These are phyloP conservation scores for Trypanosomatidae sp. DNA, from an alignment of 208 protist genomes.

Conservation along the genomic window DNA sequence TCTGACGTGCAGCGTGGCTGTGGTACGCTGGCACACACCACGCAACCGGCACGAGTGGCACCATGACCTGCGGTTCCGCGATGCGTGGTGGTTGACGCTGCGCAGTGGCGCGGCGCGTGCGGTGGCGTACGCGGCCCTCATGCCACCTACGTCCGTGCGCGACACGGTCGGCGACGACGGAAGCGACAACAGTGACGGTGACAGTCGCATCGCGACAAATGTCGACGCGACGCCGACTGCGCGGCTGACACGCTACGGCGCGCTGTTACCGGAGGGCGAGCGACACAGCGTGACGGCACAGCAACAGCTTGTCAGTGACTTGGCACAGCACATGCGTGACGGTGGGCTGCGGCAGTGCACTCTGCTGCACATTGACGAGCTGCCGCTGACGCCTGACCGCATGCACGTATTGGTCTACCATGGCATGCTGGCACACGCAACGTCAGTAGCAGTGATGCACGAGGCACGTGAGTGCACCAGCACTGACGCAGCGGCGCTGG, in stretches of 20 bases:
- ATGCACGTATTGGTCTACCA: conserved; percentile 45
- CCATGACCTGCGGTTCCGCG: conserved; percentile 43
- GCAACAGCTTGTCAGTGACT: conserved; percentile 43
- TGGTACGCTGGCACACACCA: conserved; percentile 6
- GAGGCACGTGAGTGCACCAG: not conserved
- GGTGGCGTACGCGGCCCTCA: not conserved
- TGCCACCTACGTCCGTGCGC: not conserved
- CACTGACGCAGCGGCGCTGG: not conserved
- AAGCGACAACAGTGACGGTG: too few species aligned
- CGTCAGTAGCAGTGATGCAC: not conserved
- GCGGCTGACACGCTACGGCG: too few species aligned
- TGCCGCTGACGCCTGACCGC: conserved; percentile 38
- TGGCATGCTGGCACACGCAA: conserved; percentile 18
- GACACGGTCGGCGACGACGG: too few species aligned
- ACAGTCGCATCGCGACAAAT: too few species aligned
- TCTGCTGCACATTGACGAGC: conserved; percentile 50
- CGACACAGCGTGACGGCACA: conserved; percentile 11
- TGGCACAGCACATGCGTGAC: conserved; percentile 26
- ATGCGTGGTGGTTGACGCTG: conserved; percentile 62
- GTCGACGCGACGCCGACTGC: too few species aligned
- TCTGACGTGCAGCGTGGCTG: not conserved
- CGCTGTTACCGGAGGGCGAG: conserved; percentile 15
- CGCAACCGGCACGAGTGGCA: conserved; percentile 18
- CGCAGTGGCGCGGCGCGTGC: conserved; percentile 3
- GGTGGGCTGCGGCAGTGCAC: conserved; percentile 14